Percentiles rank a stretch among this genome's conserved stretches.
phyloP scores from a whole-genome alignment of 768 basidiomycete genomes.

The Amyloporia xantha region DNA sequence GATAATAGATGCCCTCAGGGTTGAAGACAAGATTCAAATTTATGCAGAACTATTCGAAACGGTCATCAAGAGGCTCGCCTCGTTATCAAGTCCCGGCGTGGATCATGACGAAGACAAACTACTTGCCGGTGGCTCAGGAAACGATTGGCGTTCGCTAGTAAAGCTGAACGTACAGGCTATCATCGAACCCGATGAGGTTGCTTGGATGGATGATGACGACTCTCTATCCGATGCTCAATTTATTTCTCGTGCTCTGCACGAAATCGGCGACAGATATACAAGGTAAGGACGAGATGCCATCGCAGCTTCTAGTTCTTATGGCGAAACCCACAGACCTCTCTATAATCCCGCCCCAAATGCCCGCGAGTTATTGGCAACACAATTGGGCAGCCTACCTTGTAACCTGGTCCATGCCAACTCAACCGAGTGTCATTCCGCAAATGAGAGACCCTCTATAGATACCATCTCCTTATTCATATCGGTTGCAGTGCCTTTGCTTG shows the following conservation, averaged over 20 bases:
- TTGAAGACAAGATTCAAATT: neutral
- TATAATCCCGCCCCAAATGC: slow-evolving; percentile 22
- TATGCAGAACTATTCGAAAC: slow-evolving; percentile 6
- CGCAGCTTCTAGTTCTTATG: too few species aligned
- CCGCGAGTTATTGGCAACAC: slow-evolving; percentile 29
- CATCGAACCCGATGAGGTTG: slow-evolving; percentile 36
- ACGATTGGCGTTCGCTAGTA: slow-evolving; percentile 11
- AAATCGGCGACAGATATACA: slow-evolving; percentile 29
- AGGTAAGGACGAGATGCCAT: too few species aligned
- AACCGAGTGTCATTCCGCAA: slow-evolving; percentile 6
- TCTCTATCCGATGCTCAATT: slow-evolving; percentile 34
- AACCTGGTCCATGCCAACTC: slow-evolving; percentile 14
- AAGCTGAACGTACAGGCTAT: slow-evolving; percentile 27
- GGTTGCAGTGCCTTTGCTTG: slow-evolving; percentile 35
- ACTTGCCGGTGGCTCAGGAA: too few species aligned
- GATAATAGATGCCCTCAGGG: slow-evolving; percentile 10
- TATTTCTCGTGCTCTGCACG: slow-evolving; percentile 37
- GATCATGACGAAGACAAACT: too few species aligned
- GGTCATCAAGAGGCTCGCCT: too few species aligned
- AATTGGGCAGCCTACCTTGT: slow-evolving; percentile 15
- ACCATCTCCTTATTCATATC: slow-evolving; percentile 29
- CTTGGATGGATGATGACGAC: slow-evolving; percentile 54
- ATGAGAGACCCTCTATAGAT: slow-evolving; percentile 6
- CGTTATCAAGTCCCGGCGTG: too few species aligned
- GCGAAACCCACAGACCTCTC: slow-evolving; percentile 35